Evolutionary conservation across 2,329 filamentous ascomycete species (phyloP).

Genomic region (Hysterium pulicare): DNA sequence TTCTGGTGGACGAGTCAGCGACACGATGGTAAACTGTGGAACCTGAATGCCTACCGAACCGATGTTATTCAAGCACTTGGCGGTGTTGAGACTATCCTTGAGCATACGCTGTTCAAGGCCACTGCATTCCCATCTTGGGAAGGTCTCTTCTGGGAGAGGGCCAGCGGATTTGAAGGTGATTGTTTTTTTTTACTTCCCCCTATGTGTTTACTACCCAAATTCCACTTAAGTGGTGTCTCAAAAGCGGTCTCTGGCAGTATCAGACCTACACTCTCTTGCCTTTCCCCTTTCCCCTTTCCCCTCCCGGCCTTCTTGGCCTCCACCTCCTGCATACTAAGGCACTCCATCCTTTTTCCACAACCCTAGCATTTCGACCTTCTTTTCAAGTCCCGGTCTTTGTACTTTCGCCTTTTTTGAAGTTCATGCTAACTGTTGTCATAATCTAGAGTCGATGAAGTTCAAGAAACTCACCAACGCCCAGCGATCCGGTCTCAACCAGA

Average conservation of each 20-base stretch:
- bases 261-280: too few species aligned
- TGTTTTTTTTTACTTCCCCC: too few species aligned
- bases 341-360: too few species aligned
- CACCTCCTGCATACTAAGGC: too few species aligned
- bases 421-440: too few species aligned
- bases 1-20: conserved; percentile 99
- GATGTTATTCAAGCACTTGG: conserved; percentile 95
- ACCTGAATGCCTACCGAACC: conserved; percentile 89
- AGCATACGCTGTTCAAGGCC: conserved; percentile 94
- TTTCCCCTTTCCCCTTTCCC: too few species aligned
- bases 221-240: too few species aligned
- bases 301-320: too few species aligned
- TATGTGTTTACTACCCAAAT: too few species aligned
- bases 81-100: conserved; percentile 95
- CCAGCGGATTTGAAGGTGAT: conserved; percentile 43
- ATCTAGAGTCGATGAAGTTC: conserved; percentile 86
- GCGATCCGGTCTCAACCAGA: conserved; percentile 93
- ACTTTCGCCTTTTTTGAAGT: background rate
- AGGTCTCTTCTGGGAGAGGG: conserved; percentile 85
- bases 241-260: conserved; percentile 49
- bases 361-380: too few species aligned
- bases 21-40: conserved; percentile 97
- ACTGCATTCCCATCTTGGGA: conserved; percentile 98
- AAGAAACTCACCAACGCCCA: conserved; percentile 99
- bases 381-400: too few species aligned